Percentiles rank a stretch among this genome's conserved stretches.
Evolutionary conservation across 192 early-diverging fungal species (phyloP).

Genomic region (Backusella parvicylindrica): DNA sequence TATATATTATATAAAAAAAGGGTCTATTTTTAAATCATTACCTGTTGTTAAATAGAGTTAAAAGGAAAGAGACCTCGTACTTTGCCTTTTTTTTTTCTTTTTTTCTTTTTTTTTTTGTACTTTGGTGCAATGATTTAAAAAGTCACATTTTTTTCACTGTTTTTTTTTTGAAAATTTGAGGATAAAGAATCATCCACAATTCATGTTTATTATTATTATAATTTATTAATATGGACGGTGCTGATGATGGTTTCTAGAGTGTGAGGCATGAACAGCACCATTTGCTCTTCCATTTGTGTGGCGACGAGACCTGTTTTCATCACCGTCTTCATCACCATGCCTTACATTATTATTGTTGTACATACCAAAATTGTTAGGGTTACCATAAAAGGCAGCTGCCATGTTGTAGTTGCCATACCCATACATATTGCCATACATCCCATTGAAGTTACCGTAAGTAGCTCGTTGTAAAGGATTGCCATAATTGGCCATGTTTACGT

Average conservation of each 20-base stretch:
- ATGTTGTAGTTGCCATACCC: slow-evolving; percentile 34
- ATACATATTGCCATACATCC: slow-evolving; percentile 29
- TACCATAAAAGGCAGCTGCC: slow-evolving; percentile 33
- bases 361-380: slow-evolving; percentile 20
- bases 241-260: slow-evolving; percentile 33
- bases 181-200: neutral
- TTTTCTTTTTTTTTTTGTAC: slow-evolving; percentile 7
- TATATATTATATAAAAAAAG: neutral
- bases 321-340: slow-evolving; percentile 29
- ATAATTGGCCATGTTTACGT: slow-evolving; percentile 21
- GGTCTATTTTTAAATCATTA: slow-evolving; percentile 1
- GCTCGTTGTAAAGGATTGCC: slow-evolving; percentile 22
- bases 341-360: neutral
- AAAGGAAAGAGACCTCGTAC: neutral
- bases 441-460: slow-evolving; percentile 22
- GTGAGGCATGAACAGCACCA: slow-evolving; percentile 39
- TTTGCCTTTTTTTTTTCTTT: neutral
- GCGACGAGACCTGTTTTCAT: slow-evolving; percentile 25
- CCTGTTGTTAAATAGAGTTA: neutral
- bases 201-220: neutral
- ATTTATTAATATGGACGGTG: slow-evolving; percentile 38
- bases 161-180: neutral
- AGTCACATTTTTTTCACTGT: neutral
- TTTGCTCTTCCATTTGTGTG: slow-evolving; percentile 31
- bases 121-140: neutral